Evolutionary conservation across 164 flowering plant genomes (phyloP).

Genomic region (Cinnamomum micranthum): DNA sequence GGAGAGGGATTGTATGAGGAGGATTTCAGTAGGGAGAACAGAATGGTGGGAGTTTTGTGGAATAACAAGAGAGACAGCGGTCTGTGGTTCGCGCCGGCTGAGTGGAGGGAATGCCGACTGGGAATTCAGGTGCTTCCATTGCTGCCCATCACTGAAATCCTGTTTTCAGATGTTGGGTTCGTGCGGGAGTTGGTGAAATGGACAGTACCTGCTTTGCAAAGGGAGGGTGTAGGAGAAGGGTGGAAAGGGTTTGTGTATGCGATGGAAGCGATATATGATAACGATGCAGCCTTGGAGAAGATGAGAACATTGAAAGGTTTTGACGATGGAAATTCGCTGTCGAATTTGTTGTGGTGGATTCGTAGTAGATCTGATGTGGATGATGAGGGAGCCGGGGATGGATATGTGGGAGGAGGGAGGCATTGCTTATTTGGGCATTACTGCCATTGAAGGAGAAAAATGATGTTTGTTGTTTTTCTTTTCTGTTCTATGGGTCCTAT

Average conservation of each 20-base stretch:
- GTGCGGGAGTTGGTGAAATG: slow-evolving; percentile 61
- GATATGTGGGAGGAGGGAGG: slow-evolving; percentile 23
- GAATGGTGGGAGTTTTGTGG: slow-evolving; percentile 87
- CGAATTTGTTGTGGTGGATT: slow-evolving; percentile 89
- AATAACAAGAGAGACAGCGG: slow-evolving; percentile 81
- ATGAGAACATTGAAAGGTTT: slow-evolving; percentile 47
- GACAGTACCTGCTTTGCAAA: slow-evolving; percentile 62
- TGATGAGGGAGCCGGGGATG: slow-evolving; percentile 16
- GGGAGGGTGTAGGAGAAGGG: slow-evolving; percentile 82
- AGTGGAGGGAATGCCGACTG: slow-evolving; percentile 74
- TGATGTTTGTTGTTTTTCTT: neutral
- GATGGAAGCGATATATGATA: slow-evolving; percentile 66
- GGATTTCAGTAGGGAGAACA: slow-evolving; percentile 61
- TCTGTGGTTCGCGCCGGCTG: slow-evolving; percentile 88
- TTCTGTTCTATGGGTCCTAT: neutral
- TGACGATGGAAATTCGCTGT: slow-evolving; percentile 83
- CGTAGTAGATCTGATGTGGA: slow-evolving; percentile 43
- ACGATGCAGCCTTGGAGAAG: slow-evolving; percentile 51
- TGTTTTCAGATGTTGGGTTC: slow-evolving; percentile 58
- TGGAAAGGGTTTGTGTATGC: slow-evolving; percentile 94
- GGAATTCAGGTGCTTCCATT: slow-evolving; percentile 87
- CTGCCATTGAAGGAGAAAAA: slow-evolving; percentile 31
- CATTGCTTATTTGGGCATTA: slow-evolving; percentile 52
- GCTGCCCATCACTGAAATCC: slow-evolving; percentile 63
- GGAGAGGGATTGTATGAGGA: slow-evolving; percentile 45